Conservation (phyloP, 208 protist genomes). For the Trypanosoma conorhini region DNA sequence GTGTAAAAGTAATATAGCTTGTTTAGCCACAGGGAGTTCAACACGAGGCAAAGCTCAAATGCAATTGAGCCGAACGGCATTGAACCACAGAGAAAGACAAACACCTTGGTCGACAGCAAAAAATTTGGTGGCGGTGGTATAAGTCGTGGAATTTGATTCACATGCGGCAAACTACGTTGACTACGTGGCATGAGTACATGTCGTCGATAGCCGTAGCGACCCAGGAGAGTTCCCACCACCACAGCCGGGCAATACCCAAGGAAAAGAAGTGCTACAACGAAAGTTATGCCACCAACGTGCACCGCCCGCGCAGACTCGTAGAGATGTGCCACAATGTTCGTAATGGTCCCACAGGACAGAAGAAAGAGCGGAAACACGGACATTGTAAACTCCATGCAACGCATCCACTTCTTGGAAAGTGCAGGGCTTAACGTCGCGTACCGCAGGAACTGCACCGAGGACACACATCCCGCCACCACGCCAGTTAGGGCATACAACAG, state of each 20-base stretch:
- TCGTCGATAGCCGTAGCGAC: conserved; percentile 55
- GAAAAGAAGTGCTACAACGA: conserved; percentile 74
- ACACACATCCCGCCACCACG: conserved; percentile 76
- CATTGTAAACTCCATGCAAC: conserved; percentile 72
- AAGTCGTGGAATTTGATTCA: conserved; percentile 92
- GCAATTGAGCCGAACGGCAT: conserved; percentile 96
- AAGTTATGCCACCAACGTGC: conserved; percentile 52
- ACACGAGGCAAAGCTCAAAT: conserved; percentile 96
- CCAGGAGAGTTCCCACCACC: conserved; percentile 86
- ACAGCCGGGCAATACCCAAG: conserved; percentile 86
- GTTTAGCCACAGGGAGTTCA: conserved; percentile 96
- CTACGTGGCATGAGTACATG: conserved; percentile 4
- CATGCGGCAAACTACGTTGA: conserved; percentile 60
- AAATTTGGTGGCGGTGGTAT: conserved; percentile 86
- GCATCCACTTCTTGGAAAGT: conserved; percentile 36
- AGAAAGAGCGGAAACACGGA: conserved; percentile 56
- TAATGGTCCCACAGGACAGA: conserved; percentile 36
- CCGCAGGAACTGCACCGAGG: conserved; percentile 58
- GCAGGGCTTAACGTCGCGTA: conserved; percentile 32
- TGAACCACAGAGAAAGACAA: conserved; percentile 83
- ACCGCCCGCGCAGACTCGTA: conserved; percentile 75
- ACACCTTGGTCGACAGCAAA: conserved; percentile 23
- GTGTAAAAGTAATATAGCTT: conserved; percentile 97
- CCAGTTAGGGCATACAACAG: conserved; percentile 77
- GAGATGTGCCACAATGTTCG: conserved; percentile 79